Evolutionary conservation across 2,329 filamentous ascomycete species (phyloP).

Genomic region (Sphaerulina populicola): DNA sequence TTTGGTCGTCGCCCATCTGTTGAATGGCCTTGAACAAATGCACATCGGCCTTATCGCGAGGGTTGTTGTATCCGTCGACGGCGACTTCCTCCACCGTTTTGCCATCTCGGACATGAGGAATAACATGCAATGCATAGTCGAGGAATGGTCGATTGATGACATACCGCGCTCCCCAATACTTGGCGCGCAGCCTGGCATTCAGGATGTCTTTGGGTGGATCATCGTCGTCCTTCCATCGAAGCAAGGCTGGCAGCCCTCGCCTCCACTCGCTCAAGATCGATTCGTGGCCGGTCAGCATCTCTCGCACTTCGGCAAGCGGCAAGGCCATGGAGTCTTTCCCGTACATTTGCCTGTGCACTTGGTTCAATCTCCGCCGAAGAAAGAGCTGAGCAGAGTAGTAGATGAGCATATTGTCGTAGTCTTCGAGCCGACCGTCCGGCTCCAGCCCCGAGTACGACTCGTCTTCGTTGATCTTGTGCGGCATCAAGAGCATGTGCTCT

Average conservation of each 20-base stretch:
- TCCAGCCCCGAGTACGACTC: slow-evolving; percentile 24
- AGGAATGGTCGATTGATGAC: slow-evolving; percentile 79
- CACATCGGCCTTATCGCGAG: slow-evolving; percentile 29
- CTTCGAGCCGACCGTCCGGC: slow-evolving; percentile 13
- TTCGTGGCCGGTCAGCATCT: slow-evolving; percentile 31
- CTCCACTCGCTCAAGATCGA: slow-evolving; percentile 46
- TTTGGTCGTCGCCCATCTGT: slow-evolving; percentile 22
- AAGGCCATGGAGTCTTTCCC: slow-evolving; percentile 28
- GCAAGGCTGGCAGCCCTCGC: slow-evolving; percentile 38
- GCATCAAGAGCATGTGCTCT: slow-evolving; percentile 57
- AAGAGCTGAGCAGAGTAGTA: slow-evolving; percentile 56
- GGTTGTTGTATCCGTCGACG: slow-evolving; percentile 26
- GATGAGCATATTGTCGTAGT: slow-evolving; percentile 41
- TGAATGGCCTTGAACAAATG: slow-evolving; percentile 33
- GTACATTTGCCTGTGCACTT: slow-evolving; percentile 49
- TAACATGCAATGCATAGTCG: slow-evolving; percentile 50
- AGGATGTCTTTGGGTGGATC: slow-evolving; percentile 68
- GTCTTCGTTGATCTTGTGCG: slow-evolving; percentile 46
- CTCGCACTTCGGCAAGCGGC: slow-evolving; percentile 21
- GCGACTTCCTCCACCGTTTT: slow-evolving; percentile 23
- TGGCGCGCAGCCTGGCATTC: slow-evolving; percentile 73
- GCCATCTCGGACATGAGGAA: slow-evolving; percentile 28
- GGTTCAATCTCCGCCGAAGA: slow-evolving; percentile 50
- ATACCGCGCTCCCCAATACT: slow-evolving; percentile 87
- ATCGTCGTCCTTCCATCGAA: slow-evolving; percentile 61